Percentiles rank a stretch among this genome's conserved stretches.
Evolutionary conservation across 1,284 basidiomycete genomes (phyloP).

Genomic region (Rugiboletus extremiorientalis): DNA sequence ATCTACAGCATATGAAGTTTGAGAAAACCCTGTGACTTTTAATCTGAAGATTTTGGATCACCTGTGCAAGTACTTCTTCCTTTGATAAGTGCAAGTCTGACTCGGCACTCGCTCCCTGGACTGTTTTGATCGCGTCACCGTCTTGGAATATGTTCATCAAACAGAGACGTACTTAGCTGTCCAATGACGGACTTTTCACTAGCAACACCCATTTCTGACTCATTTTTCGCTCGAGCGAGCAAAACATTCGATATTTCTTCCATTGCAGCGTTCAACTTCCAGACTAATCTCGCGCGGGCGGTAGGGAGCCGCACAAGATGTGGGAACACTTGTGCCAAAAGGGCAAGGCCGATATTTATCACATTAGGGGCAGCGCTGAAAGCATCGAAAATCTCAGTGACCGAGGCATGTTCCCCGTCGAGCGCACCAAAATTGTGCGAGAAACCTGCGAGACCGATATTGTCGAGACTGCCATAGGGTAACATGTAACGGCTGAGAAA

Average conservation of each 20-base stretch:
- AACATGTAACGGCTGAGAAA: not conserved
- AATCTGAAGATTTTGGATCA: slow-evolving; percentile 5
- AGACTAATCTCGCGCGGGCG: slow-evolving; percentile 33
- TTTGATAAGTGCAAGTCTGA: slow-evolving; percentile 52
- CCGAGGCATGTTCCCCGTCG: slow-evolving; percentile 44
- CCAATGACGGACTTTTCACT: slow-evolving; percentile 52
- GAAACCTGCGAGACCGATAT: slow-evolving; percentile 51
- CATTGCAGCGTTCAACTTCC: slow-evolving; percentile 41
- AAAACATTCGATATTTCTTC: slow-evolving; percentile 48
- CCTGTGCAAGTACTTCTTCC: slow-evolving; percentile 67
- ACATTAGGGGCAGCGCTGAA: slow-evolving; percentile 18
- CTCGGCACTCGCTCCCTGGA: slow-evolving; percentile 41
- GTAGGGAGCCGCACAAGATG: slow-evolving; percentile 45
- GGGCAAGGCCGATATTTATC: slow-evolving; percentile 34
- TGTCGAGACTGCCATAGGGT: slow-evolving; percentile 29
- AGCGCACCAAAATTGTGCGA: slow-evolving; percentile 33
- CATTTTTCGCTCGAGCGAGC: slow-evolving; percentile 43
- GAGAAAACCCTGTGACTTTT: not conserved
- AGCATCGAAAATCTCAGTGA: slow-evolving; percentile 45
- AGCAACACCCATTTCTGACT: slow-evolving; percentile 32
- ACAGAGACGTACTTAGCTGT: slow-evolving; percentile 14
- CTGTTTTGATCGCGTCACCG: not conserved
- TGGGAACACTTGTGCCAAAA: slow-evolving; percentile 46
- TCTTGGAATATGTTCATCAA: not conserved
- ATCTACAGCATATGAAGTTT: slow-evolving; percentile 22